Base-by-base conservation (phyloP, 108 stramenopile genomes). In the Conticribra weissflogii region DNA sequence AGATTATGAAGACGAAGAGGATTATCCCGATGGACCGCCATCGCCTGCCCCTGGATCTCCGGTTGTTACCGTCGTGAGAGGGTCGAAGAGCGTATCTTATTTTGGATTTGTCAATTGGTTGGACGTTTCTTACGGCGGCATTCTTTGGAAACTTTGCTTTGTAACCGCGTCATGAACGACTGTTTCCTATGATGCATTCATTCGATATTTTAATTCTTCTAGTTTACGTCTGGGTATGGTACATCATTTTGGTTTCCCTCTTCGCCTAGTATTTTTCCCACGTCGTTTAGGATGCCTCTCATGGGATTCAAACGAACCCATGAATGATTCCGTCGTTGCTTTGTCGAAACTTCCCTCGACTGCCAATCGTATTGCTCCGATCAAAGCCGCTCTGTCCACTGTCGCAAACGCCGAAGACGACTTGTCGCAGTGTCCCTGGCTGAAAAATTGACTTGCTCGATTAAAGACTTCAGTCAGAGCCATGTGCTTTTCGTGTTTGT, bases 401-500 rank as follows among this genome's bases (percentile, higher is more conserved):
- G 16, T 28, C 17, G 66, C 78, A 72, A 66, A 79, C 36, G 12
- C 36, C 5, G 36, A 5, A 41, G 36, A n/a, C 22, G 28, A 25
- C 45, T 79, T 31, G 17, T 49, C 21, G 27, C 56, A 22, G 29
- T 57, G 54, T 21, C 28, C 27, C 0, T 44, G 61, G 30, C 59
- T 49, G 50, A 79, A 79, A 32, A 79, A 79, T 19, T 54, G 66
- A 14, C 60, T 57, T 2, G 78, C 78, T 54, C 65, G 68, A 23
- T 79, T 34, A 25, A 49, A 72, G 14, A 79, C 45, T 30, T 54
- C 57, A 17, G 65, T 79, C 15, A 79, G 55, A 23, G 63, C 54
- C 28, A 59, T 53, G 25, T 54, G 67, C 36, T 65, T 66, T 54
- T 79, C 78, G 14, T 65, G 47, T 23, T 66, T 71, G 50, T 68